These are phyloP conservation scores for Nelumbo lutea DNA, from an alignment of 164 flowering plant genomes.

Conservation along the genomic window DNA sequence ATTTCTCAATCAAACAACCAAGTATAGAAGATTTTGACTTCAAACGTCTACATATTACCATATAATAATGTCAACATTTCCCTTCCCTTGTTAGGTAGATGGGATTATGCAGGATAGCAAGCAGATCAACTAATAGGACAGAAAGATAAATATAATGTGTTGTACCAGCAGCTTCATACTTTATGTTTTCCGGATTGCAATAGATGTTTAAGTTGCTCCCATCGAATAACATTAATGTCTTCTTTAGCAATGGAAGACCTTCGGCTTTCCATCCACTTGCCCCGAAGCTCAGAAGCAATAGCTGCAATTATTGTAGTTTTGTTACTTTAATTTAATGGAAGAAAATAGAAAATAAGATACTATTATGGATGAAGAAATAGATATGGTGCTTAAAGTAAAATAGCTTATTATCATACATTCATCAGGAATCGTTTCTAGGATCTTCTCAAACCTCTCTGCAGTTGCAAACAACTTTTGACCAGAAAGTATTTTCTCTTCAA, in stretches of 20 bases:
- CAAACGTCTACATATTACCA: no score
- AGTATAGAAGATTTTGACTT: no score
- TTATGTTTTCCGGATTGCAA: conserved; percentile 73
- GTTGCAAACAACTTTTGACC: conserved; percentile 55
- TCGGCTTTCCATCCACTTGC: conserved; percentile 68
- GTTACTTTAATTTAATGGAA: background rate
- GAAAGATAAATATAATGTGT: background rate
- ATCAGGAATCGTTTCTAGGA: conserved; percentile 87
- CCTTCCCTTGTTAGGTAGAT: no score
- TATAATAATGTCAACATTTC: no score
- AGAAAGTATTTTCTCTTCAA: conserved; percentile 58
- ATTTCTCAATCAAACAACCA: no score
- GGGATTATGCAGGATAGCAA: no score
- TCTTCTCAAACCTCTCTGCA: conserved; percentile 77
- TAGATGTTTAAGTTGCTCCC: conserved; percentile 70
- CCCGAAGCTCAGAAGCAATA: conserved; percentile 75
- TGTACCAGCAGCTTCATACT: conserved; percentile 28
- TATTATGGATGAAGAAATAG: background rate
- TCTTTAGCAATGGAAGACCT: conserved; percentile 53
- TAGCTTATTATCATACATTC: conserved; percentile 43
- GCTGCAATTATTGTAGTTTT: conserved; percentile 42
- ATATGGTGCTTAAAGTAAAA: background rate
- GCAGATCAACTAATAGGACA: no score
- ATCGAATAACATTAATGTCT: conserved; percentile 59
- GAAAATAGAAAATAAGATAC: background rate